Base-by-base conservation (phyloP, 2,329 filamentous ascomycete genomes). In the Aureobasidium namibiae region DNA sequence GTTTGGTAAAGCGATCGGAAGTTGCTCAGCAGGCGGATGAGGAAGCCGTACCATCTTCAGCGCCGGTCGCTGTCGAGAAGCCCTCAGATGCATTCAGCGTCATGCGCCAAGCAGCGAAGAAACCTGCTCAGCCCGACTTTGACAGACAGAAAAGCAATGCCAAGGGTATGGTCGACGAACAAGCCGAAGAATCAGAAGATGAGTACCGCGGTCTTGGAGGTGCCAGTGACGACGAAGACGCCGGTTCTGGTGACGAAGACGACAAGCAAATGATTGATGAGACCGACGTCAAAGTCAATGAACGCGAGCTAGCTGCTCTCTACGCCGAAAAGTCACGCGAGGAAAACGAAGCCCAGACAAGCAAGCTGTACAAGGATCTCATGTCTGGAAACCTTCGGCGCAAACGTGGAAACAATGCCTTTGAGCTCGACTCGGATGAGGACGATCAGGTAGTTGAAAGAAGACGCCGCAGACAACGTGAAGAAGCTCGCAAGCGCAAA, bases 121-220 rank as follows among this genome's bases (percentile, higher is more conserved):
- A 76, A 62, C 75, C 76, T 66, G 74, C 80, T 67, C 81, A 82
- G 66, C 82, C 82, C 66, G 78, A 80, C 54, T 95, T 91, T 66
- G 82, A 96, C 74, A 89, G 87, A 73, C 92, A 90, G 73, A 92
- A 88, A 71, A 95, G 90, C 75, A 86, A 89, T 69, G 92, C 92
- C 0, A 91, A 86, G 67, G 86, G 87, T 24, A 89, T 96, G 81
- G 80, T 99, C 38, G 84, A 97, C 64, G 94, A 96, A 65, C 91
- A 95, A 70, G 92, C 94, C 62, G 90, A 96, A 67, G 94, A 99
- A 74, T 99, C 94, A 0, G 95, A 99, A 70, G 94, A 99, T 70
- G 94, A 99, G 72, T 99, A 97, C 71, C 92, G 92, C 39, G 94
- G 94, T 4, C 79, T 99, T 10, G 94, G 94, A 65, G 94, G 94